A percentile compares a stretch with the other conserved stretches of the same genome.
These are phyloP conservation scores for Carpinus fangiana DNA, from an alignment of 306 rosid genomes.

Conservation along the genomic window DNA sequence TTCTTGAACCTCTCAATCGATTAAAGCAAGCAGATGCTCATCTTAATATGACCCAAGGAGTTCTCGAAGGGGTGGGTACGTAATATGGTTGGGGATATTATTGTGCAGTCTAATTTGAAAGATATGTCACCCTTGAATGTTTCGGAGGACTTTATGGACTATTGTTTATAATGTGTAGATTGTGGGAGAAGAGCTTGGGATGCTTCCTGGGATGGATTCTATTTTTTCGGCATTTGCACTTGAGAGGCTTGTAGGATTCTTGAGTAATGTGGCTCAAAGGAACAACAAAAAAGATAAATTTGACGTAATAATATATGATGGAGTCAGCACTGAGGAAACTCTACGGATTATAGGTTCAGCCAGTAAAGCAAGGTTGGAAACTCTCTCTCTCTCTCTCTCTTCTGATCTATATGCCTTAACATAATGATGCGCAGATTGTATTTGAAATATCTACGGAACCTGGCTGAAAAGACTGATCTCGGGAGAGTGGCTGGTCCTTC, in stretches of 20 bases:
- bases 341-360: slow-evolving; percentile 71
- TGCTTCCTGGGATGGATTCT: slow-evolving; percentile 93
- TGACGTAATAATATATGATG: slow-evolving; percentile 82
- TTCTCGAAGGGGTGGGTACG: slow-evolving; percentile 92
- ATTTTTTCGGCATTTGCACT: slow-evolving; percentile 59
- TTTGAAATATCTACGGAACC: slow-evolving; percentile 68
- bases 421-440: slow-evolving; percentile 56
- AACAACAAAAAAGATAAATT: slow-evolving; percentile 48
- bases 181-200: slow-evolving; percentile 95
- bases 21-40: slow-evolving; percentile 84
- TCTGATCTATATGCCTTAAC: slow-evolving; percentile 14
- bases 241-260: slow-evolving; percentile 66
- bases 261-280: slow-evolving; percentile 41
- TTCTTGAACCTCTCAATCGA: slow-evolving; percentile 77
- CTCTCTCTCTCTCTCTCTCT: not conserved
- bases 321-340: slow-evolving; percentile 78
- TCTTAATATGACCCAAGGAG: slow-evolving; percentile 84
- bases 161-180: slow-evolving; percentile 47
- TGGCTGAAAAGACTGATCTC: slow-evolving; percentile 87
- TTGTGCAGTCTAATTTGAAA: slow-evolving; percentile 20
- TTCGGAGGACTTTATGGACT: not conserved
- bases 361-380: slow-evolving; percentile 79
- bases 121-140: slow-evolving; percentile 16
- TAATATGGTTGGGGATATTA: slow-evolving; percentile 31
- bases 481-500: slow-evolving; percentile 97